Evolutionary conservation across 768 basidiomycete species (phyloP), one percentile per base, ranked within the genome.

Genomic region (Daedaleopsis nitida): DNA sequence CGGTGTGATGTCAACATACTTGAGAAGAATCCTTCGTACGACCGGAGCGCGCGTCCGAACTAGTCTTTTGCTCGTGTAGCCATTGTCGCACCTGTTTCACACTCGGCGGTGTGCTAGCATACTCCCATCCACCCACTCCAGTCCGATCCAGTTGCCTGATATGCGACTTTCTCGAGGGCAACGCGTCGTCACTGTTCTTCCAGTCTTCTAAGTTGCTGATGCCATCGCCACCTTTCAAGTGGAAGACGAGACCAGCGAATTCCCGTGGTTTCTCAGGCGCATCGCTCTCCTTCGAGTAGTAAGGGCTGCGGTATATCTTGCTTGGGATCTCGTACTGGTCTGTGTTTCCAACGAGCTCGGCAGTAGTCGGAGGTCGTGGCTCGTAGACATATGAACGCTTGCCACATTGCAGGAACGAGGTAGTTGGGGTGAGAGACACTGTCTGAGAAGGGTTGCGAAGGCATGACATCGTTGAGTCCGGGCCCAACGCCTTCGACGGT

Each of bases 231-330:
- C 90, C 87, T 65, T 87, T 86, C 21, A 96, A 76, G 43, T 78
- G 77, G 72, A 89, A 96, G n/a, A 83, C 68, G 1, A 92, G 72
- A 0, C 94, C 95, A 21, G 86, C 94, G 71, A 88, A 95, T 75
- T 93, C 89, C 66, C 86, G 81, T 3, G 87, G 74, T n/a, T 76
- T 74, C 35, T 80, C 80, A 1, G 94, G 89, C 0, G 87, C 81
- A 70, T 98, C 96, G 5, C 67, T 65, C 23, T 80, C 78, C 53
- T 84, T 83, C 7, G 92, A 93, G 69, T 93, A 99, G 73, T 83
- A 88, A 0, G 96, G 91, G n/a, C 83, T 77, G 48, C 81, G 84
- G 73, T 97, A 96, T 23, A 90, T 71, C 65, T 84, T 86, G 49
- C 70, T 75, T 5, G 86, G 82, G 8, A 91, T 71, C 21, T 79